Base-by-base conservation (phyloP, 495 filamentous ascomycete species). In the Collariella sp. region DNA sequence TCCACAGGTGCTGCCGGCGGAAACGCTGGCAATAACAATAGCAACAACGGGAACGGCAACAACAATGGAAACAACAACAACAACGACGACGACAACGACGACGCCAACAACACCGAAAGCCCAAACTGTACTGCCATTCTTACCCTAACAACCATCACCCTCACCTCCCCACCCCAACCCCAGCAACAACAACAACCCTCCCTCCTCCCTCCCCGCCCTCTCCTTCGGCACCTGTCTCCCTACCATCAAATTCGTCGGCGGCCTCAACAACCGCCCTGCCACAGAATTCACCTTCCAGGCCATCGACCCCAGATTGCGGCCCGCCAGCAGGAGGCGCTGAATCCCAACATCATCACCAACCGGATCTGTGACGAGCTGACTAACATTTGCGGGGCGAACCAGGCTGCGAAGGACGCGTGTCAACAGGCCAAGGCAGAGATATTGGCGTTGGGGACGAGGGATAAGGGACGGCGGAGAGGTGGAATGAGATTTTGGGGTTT, bases 261-360 rank as follows among this genome's bases (percentile, higher is more conserved):
- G 77, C 4, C 71, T 73, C 35, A 49, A 62, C 62, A 70, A 70
- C 42, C 77, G 78, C 46, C 50, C 61, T 2, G 66, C 69, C 55
- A 68, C 62, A 43, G 77, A 78, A 63, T 72, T 70, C 67, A 79
- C 78, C 56, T 82, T 82, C 76, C 72, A 76, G 55, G 65, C 78
- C 49, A 66, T 66, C 44, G 77, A 79, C 61, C 58, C 70, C 12
- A 73, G 42, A 72, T 75, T 44, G 67, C 67, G 52, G 65, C 72
- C 58, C 75, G 75, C 39, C 76, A 80, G 67, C 57, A 73, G 61
- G 73, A 79, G 56, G 77, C 77, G 5, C 69, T 81, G 35, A 80
- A 80, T 70, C 77, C 77, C 52, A 75, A 75, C 68, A 84, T 83
- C 73, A 84, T 83, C 72, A 80, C 80, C 69, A 83, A 82, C 73